These are phyloP conservation scores for Ophiocordyceps robertsii DNA, from an alignment of 2,329 filamentous ascomycete genomes.

Conservation along the genomic window DNA sequence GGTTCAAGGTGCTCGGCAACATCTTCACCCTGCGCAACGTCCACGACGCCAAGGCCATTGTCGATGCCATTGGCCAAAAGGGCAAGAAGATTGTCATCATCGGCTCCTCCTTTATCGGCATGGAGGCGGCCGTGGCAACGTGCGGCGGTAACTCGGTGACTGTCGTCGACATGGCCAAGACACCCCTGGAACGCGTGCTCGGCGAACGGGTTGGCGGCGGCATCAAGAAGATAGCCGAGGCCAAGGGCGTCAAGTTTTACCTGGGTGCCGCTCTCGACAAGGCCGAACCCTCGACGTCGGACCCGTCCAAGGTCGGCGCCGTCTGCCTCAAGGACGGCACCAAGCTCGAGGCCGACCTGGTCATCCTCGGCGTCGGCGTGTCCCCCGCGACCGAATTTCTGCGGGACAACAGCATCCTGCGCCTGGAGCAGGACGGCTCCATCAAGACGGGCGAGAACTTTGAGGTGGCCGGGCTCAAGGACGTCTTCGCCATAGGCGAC, in stretches of 20 bases:
- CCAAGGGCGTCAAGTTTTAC: slow-evolving; percentile 79
- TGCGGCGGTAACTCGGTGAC: slow-evolving; percentile 70
- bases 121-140: slow-evolving; percentile 87
- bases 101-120: slow-evolving; percentile 91
- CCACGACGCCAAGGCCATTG: slow-evolving; percentile 65
- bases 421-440: slow-evolving; percentile 74
- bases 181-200: slow-evolving; percentile 75
- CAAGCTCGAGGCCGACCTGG: slow-evolving; percentile 70
- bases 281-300: slow-evolving; percentile 55
- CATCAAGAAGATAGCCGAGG: slow-evolving; percentile 67
- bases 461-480: slow-evolving; percentile 58
- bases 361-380: slow-evolving; percentile 86
- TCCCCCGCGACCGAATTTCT: slow-evolving; percentile 75
- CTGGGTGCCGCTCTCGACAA: slow-evolving; percentile 72
- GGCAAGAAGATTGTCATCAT: slow-evolving; percentile 87
- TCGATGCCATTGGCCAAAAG: slow-evolving; percentile 64
- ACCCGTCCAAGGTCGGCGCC: slow-evolving; percentile 61
- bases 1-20: slow-evolving; percentile 76
- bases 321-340: slow-evolving; percentile 81
- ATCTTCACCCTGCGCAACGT: slow-evolving; percentile 74
- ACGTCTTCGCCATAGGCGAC: slow-evolving; percentile 88
- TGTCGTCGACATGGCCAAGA: slow-evolving; percentile 77
- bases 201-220: slow-evolving; percentile 69
- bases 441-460: slow-evolving; percentile 70
- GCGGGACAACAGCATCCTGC: slow-evolving; percentile 53